phyloP scores from a whole-genome alignment of 2,329 filamentous ascomycete genomes.

The Alternaria gaisen region DNA sequence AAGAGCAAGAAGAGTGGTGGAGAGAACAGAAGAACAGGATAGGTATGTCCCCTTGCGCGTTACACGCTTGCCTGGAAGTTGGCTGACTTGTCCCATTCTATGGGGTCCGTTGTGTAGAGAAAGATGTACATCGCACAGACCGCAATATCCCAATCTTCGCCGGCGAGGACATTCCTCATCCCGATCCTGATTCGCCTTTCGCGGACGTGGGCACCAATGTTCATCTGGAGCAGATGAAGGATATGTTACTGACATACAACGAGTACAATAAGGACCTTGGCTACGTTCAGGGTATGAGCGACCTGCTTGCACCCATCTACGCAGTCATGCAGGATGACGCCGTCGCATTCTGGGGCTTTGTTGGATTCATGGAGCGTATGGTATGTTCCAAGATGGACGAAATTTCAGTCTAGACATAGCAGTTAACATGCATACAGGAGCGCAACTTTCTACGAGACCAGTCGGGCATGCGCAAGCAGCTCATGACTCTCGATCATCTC shows the following conservation, averaged over 20 bases:
- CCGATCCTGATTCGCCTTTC: slow-evolving; percentile 94
- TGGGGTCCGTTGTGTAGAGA: slow-evolving; percentile 74
- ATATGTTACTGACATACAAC: slow-evolving; percentile 98
- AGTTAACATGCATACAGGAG: slow-evolving; percentile 61
- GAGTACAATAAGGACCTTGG: slow-evolving; percentile 96
- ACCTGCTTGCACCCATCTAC: slow-evolving; percentile 93
- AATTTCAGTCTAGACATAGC: no score
- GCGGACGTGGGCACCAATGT: slow-evolving; percentile 93
- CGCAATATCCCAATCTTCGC: slow-evolving; percentile 94
- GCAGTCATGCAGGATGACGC: slow-evolving; percentile 98
- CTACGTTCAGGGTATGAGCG: slow-evolving; percentile 99
- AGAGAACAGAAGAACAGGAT: slow-evolving; percentile 92
- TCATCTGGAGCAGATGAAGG: slow-evolving; percentile 98
- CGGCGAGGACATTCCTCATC: slow-evolving; percentile 95
- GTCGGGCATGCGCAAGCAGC: slow-evolving; percentile 92
- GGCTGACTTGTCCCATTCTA: slow-evolving; percentile 62
- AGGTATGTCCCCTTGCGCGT: slow-evolving; percentile 66
- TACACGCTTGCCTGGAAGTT: slow-evolving; percentile 4
- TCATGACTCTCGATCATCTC: slow-evolving; percentile 89
- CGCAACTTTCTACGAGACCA: slow-evolving; percentile 96
- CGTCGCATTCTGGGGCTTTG: slow-evolving; percentile 95
- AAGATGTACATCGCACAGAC: slow-evolving; percentile 97
- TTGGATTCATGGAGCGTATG: slow-evolving; percentile 97
- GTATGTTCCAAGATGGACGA: slow-evolving; percentile 42
- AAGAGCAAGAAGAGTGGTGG: slow-evolving; percentile 93